These are phyloP conservation scores for Lotus japonicus DNA, from an alignment of 306 rosid species.

Conservation along the genomic window DNA sequence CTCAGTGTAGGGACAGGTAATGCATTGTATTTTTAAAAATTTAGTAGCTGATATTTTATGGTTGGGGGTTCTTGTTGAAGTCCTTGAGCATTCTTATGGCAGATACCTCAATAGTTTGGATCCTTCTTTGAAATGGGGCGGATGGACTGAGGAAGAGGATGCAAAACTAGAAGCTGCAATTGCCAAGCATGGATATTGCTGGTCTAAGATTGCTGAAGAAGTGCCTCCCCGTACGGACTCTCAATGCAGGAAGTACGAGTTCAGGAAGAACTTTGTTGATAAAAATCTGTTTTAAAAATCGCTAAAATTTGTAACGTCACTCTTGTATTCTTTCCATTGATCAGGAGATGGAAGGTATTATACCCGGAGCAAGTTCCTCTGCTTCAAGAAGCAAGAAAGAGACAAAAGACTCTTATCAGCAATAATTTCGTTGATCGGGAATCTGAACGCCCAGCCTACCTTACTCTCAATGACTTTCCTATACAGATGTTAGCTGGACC, in stretches of 20 bases:
- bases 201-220: slow-evolving; percentile 89
- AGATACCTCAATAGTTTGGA: slow-evolving; percentile 83
- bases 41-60: background rate
- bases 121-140: slow-evolving; percentile 68
- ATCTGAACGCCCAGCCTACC: slow-evolving; percentile 77
- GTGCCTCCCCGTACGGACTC: slow-evolving; percentile 83
- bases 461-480: slow-evolving; percentile 63
- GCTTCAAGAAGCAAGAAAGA: slow-evolving; percentile 69
- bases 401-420: slow-evolving; percentile 46
- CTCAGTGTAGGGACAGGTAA: slow-evolving; percentile 97
- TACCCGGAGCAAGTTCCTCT: slow-evolving; percentile 60
- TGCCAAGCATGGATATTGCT: slow-evolving; percentile 63
- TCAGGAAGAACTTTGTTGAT: background rate
- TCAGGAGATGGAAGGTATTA: slow-evolving; percentile 83
- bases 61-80: slow-evolving; percentile 11
- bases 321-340: slow-evolving; percentile 9
- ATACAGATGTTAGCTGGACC: slow-evolving; percentile 21
- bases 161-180: slow-evolving; percentile 64
- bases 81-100: slow-evolving; percentile 31
- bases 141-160: slow-evolving; percentile 89
- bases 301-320: background rate
- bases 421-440: slow-evolving; percentile 86
- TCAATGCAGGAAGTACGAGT: slow-evolving; percentile 81
- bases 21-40: background rate
- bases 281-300: background rate